Evolutionary conservation across 2,329 filamentous ascomycete species (phyloP), one percentile per base, ranked within the genome.

Genomic region (Shiraia sp.): DNA sequence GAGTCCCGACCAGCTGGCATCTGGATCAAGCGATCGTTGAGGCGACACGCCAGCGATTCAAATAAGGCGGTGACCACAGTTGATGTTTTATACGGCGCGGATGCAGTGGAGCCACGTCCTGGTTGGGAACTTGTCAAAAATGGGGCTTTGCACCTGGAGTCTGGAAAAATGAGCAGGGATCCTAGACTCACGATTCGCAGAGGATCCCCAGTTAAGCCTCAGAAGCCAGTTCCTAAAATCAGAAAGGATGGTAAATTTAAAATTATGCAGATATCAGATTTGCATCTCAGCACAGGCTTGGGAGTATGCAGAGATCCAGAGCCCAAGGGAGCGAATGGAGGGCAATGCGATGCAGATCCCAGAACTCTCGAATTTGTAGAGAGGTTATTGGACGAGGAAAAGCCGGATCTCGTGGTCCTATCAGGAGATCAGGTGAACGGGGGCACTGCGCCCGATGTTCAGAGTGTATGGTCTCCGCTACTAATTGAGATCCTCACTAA

Each of bases 391-490:
- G 91, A 96, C 53, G 87, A 96, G 38, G 93, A 99, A 74, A 91
- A 89, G 68, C 93, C 93, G 0, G 90, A 99, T 61, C 74, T 99
- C 52, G 89, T 97, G 2, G 84, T 99, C 4, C 75, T 99, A 30
- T 93, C 87, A 51, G 93, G 93, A 33, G 93, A 99, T 63, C 91
- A 97, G 68, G 86, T 97, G 43, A 97, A 99, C 57, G 93, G 93
- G 35, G 92, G 95, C 40, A 91, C 90, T 0, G 85, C 93, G 1
- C 90, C 88, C 9, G 93, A 99, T 74, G 87, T 88, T 8, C 91
- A 96, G 66, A 93, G 86, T 47, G 85, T 87, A 72, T 60, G 80
- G 66, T 6, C 28, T 6, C 3, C 6, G 2, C 1, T 19, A 3
- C 14, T 14, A 23, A 7, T 13, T 23, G 45, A 41, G 30, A 10